These are phyloP conservation scores for Leishmania tropica DNA, from an alignment of 208 protist species.

Conservation along the genomic window DNA sequence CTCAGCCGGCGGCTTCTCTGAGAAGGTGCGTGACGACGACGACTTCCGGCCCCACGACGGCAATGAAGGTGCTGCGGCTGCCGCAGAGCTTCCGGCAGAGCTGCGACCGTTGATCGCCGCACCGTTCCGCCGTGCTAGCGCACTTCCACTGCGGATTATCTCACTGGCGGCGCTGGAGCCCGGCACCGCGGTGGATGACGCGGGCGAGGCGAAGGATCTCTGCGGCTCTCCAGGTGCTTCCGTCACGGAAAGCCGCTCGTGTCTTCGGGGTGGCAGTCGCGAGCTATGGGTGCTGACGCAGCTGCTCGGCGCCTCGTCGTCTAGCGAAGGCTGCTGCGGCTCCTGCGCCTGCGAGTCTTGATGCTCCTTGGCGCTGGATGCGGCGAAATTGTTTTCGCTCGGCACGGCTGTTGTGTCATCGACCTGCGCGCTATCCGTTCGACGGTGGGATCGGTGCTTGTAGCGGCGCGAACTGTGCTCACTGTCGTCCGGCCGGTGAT, in stretches of 20 bases:
- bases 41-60: neutral
- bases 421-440: neutral
- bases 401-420: neutral
- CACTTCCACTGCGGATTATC: neutral
- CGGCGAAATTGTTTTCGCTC: neutral
- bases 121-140: neutral
- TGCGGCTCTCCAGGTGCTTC: neutral
- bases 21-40: neutral
- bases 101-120: neutral
- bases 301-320: conserved; percentile 11
- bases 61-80: neutral
- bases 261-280: conserved; percentile 19
- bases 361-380: neutral
- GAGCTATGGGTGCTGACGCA: conserved; percentile 25
- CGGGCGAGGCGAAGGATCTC: neutral
- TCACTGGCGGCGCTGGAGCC: neutral
- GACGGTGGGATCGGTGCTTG: neutral
- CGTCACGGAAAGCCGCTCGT: neutral
- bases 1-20: neutral
- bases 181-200: neutral
- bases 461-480: conserved; percentile 1
- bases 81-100: neutral
- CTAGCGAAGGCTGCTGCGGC: neutral
- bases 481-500: neutral
- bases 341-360: neutral